A percentile compares a stretch with the other conserved stretches of the same genome.
Evolutionary conservation across 768 basidiomycete genomes (phyloP).

Genomic region (Russula griseocarnosa): DNA sequence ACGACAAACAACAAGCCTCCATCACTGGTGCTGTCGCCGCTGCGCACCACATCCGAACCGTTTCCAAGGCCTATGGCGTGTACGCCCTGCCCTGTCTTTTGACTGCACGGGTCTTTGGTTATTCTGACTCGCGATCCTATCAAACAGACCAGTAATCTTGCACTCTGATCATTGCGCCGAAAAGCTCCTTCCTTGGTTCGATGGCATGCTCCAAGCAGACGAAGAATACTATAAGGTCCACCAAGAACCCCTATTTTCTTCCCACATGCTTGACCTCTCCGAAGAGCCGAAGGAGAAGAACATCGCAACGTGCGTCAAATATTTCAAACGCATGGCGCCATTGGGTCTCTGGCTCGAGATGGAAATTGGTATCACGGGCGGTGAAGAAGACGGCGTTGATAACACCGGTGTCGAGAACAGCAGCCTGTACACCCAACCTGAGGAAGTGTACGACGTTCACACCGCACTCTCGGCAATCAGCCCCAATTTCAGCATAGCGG

Average conservation of each 20-base stretch:
- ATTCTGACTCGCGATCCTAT: slow-evolving; percentile 11
- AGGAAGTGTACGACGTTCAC: slow-evolving; percentile 92
- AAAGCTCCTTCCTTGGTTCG: slow-evolving; percentile 98
- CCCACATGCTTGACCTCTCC: slow-evolving; percentile 98
- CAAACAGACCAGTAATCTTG: slow-evolving; percentile 80
- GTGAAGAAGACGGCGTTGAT: slow-evolving; percentile 99
- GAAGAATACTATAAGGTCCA: slow-evolving; percentile 89
- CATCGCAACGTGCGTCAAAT: slow-evolving; percentile 88
- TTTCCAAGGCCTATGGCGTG: slow-evolving; percentile 91
- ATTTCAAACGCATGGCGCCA: slow-evolving; percentile 93
- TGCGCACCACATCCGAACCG: slow-evolving; percentile 84
- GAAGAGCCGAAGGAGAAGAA: slow-evolving; percentile 91
- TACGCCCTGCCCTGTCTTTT: slow-evolving; percentile 48
- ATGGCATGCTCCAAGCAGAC: slow-evolving; percentile 97
- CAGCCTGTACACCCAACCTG: slow-evolving; percentile 93
- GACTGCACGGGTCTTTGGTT: slow-evolving; percentile 4
- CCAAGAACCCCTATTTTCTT: slow-evolving; percentile 85
- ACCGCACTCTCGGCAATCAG: slow-evolving; percentile 75
- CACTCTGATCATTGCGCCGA: slow-evolving; percentile 99
- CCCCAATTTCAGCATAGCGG: slow-evolving; percentile 96
- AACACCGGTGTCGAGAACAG: slow-evolving; percentile 94
- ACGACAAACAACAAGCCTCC: slow-evolving; percentile 94
- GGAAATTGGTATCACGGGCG: slow-evolving; percentile 99
- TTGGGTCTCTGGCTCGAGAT: slow-evolving; percentile 97
- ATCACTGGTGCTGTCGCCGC: slow-evolving; percentile 89